Base-by-base conservation (phyloP, 2,329 filamentous ascomycete species). In the Fusarium nelsonii region DNA sequence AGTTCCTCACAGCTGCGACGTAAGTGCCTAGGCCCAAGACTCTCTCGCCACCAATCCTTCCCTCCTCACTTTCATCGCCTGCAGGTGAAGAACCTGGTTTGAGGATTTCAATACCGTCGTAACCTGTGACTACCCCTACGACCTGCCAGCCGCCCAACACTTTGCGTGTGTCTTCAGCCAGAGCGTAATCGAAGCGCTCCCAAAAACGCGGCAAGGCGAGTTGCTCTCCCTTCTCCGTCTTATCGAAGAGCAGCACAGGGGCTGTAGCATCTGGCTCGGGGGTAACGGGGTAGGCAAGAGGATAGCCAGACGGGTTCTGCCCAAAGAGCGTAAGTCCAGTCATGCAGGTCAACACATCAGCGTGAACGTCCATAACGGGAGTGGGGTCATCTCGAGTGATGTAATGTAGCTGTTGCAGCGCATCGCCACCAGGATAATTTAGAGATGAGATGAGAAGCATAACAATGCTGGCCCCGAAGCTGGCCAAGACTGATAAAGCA, bases 381-480 rank as follows among this genome's bases (percentile, higher is more conserved):
- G 70, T 58, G 9, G 74, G 63, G 37, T 75, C 63, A 26, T 69
- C 61, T 32, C 64, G 53, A 50, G 78, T 65, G 28, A 80, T 71
- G 46, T 68, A 65, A 62, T 85, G 83, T 39, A 91, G 81, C 44
- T 84, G 82, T 10, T 79, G 70, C 23, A 98, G 84, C 3, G 94
- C 96, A 62, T 92, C 88, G 23, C 93, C 96, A 48, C 96, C 96
- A 2, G 96, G 96, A 76, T 99, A 99, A 81, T 97, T 99, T 59
- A 97, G 88, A 15, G 92, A 91, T 0, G 94, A 97, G 63, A 97
- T 82, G 30, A 91, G 85, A 3, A 97, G 88, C 80, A 97, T 88
- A 33, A 81, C 85, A 4, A 84, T 83, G 58, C 91, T 92, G 36
- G 87, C 82, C 7, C 83, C 80, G 63, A 92, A 87, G 2, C 89